Base-by-base conservation (phyloP, 2,329 filamentous ascomycete genomes). In the Verticillium nubilum region DNA sequence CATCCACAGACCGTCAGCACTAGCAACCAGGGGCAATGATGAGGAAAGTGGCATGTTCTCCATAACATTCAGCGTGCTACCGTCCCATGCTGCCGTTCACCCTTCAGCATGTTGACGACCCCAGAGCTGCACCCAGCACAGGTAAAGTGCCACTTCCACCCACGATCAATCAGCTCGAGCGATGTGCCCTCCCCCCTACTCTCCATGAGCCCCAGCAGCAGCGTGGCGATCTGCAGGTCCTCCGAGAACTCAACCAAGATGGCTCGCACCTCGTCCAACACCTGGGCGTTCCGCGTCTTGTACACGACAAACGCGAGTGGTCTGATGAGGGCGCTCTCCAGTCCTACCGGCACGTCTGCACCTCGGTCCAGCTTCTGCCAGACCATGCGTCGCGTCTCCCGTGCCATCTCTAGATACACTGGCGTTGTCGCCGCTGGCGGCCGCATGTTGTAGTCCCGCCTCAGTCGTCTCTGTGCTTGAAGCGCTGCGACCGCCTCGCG, bases 111-210 rank as follows among this genome's bases (percentile, higher is more conserved):
- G 42, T 50, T 50, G 19, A 9, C 42, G 19, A 50, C 57, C 17
- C 60, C 60, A 4, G 58, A 55, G 19, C 54, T 58, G 17, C 52
- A 55, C 2, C 60, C 60, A 1, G 35, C 23, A 27, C 27, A 26
- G 17, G 58, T 61, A 6, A 61, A 58, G 3, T 60, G 57, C 55
- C 35, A 53, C 2, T 52, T 58, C 60, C 60, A 61, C 1, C 42
- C 58, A n/a, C 54, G 35, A 29, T 60, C 52, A 6, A 61, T 17
- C 5, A 35, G 42, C 19, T 27, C 28, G n/a, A 60, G 5, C 9
- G 58, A 35, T 17, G 3, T 17, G 1, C 31, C 37, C 55, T 56
- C 29, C 10, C 52, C 54, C 4, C 25, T 33, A 17, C 25, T 50
- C 4, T n/a, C 42, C 17, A 56, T 27, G 23, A 60, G 1, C 13